Percentiles rank a stretch among this genome's conserved stretches.
Conservation (phyloP, 805 yeast genomes). For the Komagataella phaffii region DNA sequence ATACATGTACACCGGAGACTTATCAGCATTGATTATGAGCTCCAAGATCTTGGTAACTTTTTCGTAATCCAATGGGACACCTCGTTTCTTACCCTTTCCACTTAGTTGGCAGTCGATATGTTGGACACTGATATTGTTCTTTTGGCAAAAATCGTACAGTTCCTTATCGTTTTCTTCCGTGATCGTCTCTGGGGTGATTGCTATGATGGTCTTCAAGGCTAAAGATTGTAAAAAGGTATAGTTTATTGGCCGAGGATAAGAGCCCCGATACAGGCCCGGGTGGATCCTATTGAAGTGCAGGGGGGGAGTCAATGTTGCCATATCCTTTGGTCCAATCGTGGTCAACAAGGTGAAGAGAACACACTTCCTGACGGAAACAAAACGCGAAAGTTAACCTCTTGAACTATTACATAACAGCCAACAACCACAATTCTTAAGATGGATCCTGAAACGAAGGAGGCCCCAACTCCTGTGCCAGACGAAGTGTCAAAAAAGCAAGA, state of each 20-base stretch:
- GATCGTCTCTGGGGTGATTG: slow-evolving; percentile 70
- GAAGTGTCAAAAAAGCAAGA: background rate
- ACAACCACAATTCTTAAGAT: background rate
- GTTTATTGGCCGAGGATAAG: slow-evolving; percentile 73
- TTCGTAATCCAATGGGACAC: slow-evolving; percentile 64
- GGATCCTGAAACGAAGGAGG: background rate
- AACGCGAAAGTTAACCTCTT: background rate
- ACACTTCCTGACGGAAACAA: background rate
- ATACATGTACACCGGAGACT: slow-evolving; percentile 69
- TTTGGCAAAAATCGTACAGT: slow-evolving; percentile 36
- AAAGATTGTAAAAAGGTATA: slow-evolving; percentile 54
- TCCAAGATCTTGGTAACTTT: slow-evolving; percentile 49
- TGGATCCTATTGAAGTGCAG: slow-evolving; percentile 63
- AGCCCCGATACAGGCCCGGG: slow-evolving; percentile 65
- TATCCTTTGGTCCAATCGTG: background rate
- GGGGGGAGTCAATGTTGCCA: slow-evolving; percentile 46
- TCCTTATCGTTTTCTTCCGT: slow-evolving; percentile 34
- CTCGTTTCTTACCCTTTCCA: slow-evolving; percentile 72
- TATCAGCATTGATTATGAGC: slow-evolving; percentile 40
- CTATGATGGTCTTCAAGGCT: slow-evolving; percentile 55
- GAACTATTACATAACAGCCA: background rate
- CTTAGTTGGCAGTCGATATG: slow-evolving; percentile 57
- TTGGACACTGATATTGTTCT: slow-evolving; percentile 41
- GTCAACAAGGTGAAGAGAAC: background rate
- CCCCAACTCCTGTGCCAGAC: background rate